phyloP scores from a whole-genome alignment of 2,329 filamentous ascomycete genomes.

The Byssochlamys sp. region DNA sequence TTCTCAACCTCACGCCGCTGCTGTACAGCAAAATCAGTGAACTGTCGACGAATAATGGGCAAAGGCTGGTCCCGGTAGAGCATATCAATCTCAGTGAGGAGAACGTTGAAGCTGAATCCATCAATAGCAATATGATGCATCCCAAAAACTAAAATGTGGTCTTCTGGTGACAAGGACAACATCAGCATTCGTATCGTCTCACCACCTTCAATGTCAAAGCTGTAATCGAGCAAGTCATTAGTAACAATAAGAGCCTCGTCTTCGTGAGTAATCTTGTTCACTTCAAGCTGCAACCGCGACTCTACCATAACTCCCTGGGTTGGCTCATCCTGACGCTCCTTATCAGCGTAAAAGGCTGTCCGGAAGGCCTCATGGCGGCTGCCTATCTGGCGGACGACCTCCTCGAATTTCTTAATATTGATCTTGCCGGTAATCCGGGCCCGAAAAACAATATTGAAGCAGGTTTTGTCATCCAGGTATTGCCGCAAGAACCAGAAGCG shows the following conservation, averaged over 20 bases:
- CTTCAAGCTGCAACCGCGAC: slow-evolving; percentile 18
- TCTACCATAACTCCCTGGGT: slow-evolving; percentile 16
- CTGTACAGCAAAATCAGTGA: slow-evolving; percentile 19
- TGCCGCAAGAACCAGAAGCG: slow-evolving; percentile 25
- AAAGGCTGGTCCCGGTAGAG: slow-evolving; percentile 27
- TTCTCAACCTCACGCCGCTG: slow-evolving; percentile 18
- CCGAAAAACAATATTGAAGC: slow-evolving; percentile 26
- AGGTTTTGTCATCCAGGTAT: slow-evolving; percentile 14
- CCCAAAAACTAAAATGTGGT: slow-evolving; percentile 29
- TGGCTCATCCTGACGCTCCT: slow-evolving; percentile 10
- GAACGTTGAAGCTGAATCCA: slow-evolving; percentile 31
- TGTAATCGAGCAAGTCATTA: background rate
- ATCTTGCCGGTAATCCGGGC: slow-evolving; percentile 21
- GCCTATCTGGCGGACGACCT: slow-evolving; percentile 19
- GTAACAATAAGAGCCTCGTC: slow-evolving; percentile 13
- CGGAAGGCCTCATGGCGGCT: slow-evolving; percentile 19
- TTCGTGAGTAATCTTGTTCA: slow-evolving; percentile 12
- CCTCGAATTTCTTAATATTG: slow-evolving; percentile 13
- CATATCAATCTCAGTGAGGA: slow-evolving; percentile 35
- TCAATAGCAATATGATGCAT: slow-evolving; percentile 44
- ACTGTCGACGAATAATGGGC: slow-evolving; percentile 11
- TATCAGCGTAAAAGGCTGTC: slow-evolving; percentile 14
- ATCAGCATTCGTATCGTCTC: slow-evolving; percentile 14
- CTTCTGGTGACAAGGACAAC: slow-evolving; percentile 21
- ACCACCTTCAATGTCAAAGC: slow-evolving; percentile 30